Evolutionary conservation across 169 alveolate species (phyloP).

Genomic region (Eimeria necatrix): DNA sequence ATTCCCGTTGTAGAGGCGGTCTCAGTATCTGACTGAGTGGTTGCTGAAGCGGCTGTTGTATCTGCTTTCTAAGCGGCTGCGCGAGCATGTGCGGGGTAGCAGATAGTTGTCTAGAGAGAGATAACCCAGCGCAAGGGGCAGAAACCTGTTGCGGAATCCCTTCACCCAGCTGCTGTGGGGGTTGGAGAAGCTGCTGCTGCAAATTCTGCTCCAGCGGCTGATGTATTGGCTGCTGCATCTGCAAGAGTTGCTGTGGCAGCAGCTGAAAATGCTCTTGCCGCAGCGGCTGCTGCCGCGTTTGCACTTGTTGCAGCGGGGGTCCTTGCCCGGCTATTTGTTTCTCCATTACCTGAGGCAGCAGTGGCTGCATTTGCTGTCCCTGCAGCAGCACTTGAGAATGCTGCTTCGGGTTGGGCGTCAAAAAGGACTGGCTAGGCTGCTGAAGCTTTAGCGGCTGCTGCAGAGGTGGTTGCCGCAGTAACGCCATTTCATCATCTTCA

Average conservation of each 20-base stretch:
- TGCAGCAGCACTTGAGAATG: neutral
- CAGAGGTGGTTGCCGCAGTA: neutral
- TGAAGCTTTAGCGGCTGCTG: slow-evolving; percentile 18
- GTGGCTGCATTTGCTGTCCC: neutral
- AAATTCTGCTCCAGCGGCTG: neutral
- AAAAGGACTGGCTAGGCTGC: neutral
- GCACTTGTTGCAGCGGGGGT: neutral
- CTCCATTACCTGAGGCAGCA: neutral
- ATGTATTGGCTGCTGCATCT: neutral
- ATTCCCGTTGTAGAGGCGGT: no score
- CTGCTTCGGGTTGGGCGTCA: neutral
- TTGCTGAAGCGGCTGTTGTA: neutral
- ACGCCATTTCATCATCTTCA: neutral
- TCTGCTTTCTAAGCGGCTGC: neutral
- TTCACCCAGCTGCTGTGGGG: neutral
- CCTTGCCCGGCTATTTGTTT: neutral
- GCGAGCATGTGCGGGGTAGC: neutral
- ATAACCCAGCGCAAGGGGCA: no score
- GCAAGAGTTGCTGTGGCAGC: slow-evolving; percentile 35
- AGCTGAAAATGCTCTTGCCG: neutral
- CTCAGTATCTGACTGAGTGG: neutral
- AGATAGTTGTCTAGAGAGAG: no score
- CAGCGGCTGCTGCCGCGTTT: neutral
- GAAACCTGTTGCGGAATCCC: neutral
- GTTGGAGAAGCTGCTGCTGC: neutral